Base-by-base conservation (phyloP, 2,329 filamentous ascomycete genomes). In the Blastomyces gilchristii region DNA sequence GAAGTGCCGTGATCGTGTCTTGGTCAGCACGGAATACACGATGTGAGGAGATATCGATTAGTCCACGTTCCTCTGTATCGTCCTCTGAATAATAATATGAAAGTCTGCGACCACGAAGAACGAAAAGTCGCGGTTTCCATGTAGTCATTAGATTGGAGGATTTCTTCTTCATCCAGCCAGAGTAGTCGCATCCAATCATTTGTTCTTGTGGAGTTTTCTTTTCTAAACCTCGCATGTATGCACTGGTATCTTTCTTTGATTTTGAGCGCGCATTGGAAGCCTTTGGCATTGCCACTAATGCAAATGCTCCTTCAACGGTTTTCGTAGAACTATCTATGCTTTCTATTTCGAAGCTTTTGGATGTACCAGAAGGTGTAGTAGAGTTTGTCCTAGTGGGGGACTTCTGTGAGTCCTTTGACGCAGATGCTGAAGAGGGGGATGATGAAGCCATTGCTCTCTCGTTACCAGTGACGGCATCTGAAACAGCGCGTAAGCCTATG, bases 161-260 rank as follows among this genome's bases (percentile, higher is more conserved):
- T 76, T 95, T 92, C 82, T 99, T 99, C 81, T 94, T 97, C 94
- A 99, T 99, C 94, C 94, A 99, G 0, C 94, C 94, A 70, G 88
- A 93, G 74, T 96, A 97, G 72, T 99, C 93, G 62, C 91, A 93
- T 65, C 85, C 86, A 65, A 86, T 79, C 76, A 96, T 94, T 65
- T 93, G 91, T 72, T 96, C 90, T 62, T 86, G 81, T 0, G 94
- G 94, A 0, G 84, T 79, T 65, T 93, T 88, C 75, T 92, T 91
- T 69, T 89, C 83, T 50, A 97, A 78, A 0, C 94, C 94, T 39
- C 90, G 87, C 22, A 87, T 90, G 75, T 97, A 99, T 0, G 94
- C 94, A 71, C 92, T 97, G 0, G 94, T 99, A 63, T 91, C 87
- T 73, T 97, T 95, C 79, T 99, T 99, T 60, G 86, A 85, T 76